Evolutionary conservation across 768 basidiomycete genomes (phyloP), one percentile per base, ranked within the genome.

Genomic region (Clitopilus hobsonii): DNA sequence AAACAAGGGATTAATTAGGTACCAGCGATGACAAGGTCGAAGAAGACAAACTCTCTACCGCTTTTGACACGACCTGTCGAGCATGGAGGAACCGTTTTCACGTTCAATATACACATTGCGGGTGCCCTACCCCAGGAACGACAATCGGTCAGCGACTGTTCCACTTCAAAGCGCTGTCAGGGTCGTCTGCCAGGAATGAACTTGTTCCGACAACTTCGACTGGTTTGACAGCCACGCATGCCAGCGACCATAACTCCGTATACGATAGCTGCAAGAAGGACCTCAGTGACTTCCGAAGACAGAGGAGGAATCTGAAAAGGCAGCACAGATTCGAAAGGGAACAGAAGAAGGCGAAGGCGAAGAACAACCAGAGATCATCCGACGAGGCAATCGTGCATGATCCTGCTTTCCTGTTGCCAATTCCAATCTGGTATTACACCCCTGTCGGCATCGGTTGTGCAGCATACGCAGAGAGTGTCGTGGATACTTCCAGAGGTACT

Each of bases 31-130:
- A 69, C 53, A 69, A 69, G 49, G 56, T 69, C 2, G 67, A 69
- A 49, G 64, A 61, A 5, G 25, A 57, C 2, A 52, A 56, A 18
- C 52, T 69, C 0, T 59, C 68, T 10, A 59, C 61, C 3, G 62
- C 65, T 1, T 69, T 69, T 30, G 65, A 69, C 49, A 53, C 62
- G 10, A 69, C 68, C 11, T 62, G 61, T 47, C 57, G 58, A 1
- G 65, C 63, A n/a, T 69, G 68, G 68, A 63, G 64, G 64, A 54
- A 68, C 27, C 78, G 80, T 2, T 85, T 76, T 61, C 68, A 70
- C 38, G 63, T 72, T 18, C 66, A 72, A 3, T 85, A 85, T 65
- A 74, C 67, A 54, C 74, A 78, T 56, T 85, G 83, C 54, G 83
- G 83, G 2, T 84, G 84, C 60, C 71, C 78, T 0, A 63, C 70